Conservation (phyloP, 1,284 basidiomycete genomes). For the Ustilago hordei region DNA sequence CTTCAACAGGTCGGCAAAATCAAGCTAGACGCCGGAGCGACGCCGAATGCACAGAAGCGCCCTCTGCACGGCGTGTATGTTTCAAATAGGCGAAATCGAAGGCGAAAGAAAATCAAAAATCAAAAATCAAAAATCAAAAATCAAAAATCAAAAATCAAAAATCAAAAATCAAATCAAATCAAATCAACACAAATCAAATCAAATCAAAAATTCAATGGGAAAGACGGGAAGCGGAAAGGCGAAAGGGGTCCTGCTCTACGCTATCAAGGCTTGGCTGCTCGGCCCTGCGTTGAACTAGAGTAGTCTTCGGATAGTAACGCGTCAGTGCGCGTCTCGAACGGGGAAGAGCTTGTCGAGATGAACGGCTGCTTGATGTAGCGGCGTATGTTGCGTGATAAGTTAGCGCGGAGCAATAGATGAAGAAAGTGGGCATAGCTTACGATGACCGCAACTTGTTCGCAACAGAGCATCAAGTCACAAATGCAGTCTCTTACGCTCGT, state of each 20-base stretch:
- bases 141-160: too few species aligned
- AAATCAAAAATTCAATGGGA: background rate
- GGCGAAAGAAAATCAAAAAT: background rate
- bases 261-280: background rate
- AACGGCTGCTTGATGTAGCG: too few species aligned
- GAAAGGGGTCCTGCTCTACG: background rate
- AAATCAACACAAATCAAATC: too few species aligned
- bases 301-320: background rate
- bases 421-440: background rate
- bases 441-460: background rate
- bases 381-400: too few species aligned
- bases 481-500: background rate
- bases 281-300: background rate
- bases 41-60: background rate
- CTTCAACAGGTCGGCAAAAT: background rate
- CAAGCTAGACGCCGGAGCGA: background rate
- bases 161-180: background rate
- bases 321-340: background rate
- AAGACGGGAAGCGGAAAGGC: background rate
- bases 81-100: background rate
- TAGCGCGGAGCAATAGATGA: background rate
- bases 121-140: background rate
- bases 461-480: background rate
- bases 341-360: background rate
- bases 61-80: background rate